Evolutionary conservation across 345 rosid species (phyloP).

Genomic region (Euclidium syriacum): DNA sequence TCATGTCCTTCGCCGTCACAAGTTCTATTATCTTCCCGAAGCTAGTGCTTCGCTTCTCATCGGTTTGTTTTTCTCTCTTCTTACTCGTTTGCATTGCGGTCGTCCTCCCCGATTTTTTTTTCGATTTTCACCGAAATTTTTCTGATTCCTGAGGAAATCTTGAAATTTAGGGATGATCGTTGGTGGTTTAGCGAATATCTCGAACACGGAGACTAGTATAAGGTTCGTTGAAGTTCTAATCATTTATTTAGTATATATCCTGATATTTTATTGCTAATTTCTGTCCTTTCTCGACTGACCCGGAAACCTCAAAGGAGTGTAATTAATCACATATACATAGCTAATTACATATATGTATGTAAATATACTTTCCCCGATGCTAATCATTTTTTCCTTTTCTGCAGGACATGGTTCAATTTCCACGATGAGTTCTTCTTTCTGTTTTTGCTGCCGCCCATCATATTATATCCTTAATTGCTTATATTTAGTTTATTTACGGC

Average conservation of each 20-base stretch:
- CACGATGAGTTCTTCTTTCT: slow-evolving; percentile 97
- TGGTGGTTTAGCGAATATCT: slow-evolving; percentile 88
- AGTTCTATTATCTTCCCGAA: slow-evolving; percentile 92
- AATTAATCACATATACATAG: neutral
- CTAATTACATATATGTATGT: neutral
- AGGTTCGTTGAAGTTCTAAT: slow-evolving; percentile 37
- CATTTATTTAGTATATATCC: neutral
- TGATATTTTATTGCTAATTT: slow-evolving; percentile 17
- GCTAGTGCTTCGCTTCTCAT: slow-evolving; percentile 99
- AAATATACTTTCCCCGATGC: neutral
- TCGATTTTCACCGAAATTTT: neutral
- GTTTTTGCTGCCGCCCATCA: slow-evolving; percentile 91
- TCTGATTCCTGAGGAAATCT: neutral
- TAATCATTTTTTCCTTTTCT: neutral
- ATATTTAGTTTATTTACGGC: neutral
- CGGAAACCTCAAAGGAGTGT: neutral
- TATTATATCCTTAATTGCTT: slow-evolving; percentile 69
- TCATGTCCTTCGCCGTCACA: slow-evolving; percentile 94
- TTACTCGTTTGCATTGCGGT: slow-evolving; percentile 4
- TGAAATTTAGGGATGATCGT: slow-evolving; percentile 62
- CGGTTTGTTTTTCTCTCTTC: slow-evolving; percentile 37
- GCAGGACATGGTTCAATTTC: slow-evolving; percentile 96
- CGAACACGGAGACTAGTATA: slow-evolving; percentile 83
- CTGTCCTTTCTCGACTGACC: slow-evolving; percentile 9
- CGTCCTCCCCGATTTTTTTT: neutral